Conservation (phyloP, 139 green algal genomes). For the Chlorella sp. region DNA sequence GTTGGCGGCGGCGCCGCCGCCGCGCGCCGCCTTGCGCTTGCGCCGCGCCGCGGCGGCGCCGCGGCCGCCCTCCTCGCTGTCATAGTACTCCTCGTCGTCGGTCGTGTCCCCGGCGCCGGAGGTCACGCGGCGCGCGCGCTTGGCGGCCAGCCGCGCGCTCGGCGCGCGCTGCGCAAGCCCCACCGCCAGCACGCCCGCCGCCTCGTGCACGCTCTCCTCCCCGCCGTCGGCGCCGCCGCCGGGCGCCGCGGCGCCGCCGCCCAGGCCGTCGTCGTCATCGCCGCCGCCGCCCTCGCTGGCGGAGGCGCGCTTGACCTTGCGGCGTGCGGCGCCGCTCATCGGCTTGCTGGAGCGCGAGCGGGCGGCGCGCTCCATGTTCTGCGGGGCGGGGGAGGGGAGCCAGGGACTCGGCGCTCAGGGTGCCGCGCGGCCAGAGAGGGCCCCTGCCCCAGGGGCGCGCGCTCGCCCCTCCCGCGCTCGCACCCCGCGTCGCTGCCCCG, state of each 20-base stretch:
- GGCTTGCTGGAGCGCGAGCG: slow-evolving; percentile 23
- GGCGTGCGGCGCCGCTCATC: not conserved
- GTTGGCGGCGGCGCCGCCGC: not conserved
- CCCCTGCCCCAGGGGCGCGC: no score
- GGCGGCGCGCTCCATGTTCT: slow-evolving; percentile 18
- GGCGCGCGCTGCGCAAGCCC: slow-evolving; percentile 16
- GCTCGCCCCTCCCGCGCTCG: no score
- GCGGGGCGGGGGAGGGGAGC: no score
- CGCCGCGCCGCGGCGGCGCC: no score
- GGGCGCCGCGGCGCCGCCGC: not conserved
- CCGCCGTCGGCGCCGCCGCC: no score
- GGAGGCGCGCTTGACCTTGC: slow-evolving; percentile 19
- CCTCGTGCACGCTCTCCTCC: slow-evolving; percentile 24
- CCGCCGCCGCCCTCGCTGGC: not conserved
- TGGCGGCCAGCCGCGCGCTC: slow-evolving; percentile 8
- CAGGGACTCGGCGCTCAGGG: no score
- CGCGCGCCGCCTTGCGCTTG: not conserved
- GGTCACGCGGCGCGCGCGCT: not conserved
- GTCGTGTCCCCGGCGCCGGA: no score
- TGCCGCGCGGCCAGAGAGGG: no score
- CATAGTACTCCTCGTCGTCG: no score
- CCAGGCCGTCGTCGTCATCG: not conserved
- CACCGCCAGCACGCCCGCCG: slow-evolving; percentile 15
- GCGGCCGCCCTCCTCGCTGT: not conserved
- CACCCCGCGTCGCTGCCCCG: no score